Conservation (phyloP, 768 basidiomycete genomes). For the Agrocybe pediades region DNA sequence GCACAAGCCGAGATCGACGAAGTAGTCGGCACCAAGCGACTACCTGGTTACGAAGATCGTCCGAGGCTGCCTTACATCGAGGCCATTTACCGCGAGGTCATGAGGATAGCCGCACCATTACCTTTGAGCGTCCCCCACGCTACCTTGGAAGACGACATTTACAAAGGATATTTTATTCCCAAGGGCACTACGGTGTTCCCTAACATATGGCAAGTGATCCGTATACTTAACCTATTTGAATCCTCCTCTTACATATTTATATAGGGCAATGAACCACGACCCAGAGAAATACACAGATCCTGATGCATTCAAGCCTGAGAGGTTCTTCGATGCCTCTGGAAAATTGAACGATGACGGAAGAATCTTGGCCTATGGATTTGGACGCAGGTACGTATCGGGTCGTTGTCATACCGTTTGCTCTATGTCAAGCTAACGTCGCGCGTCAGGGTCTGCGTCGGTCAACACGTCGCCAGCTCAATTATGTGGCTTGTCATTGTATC, state of each 20-base stretch:
- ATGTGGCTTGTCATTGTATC: conserved; percentile 30
- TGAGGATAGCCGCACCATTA: conserved; percentile 20
- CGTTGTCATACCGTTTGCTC: neutral
- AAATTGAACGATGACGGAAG: conserved; percentile 7
- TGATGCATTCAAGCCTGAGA: conserved; percentile 25
- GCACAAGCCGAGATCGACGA: conserved; percentile 37
- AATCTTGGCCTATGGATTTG: conserved; percentile 11
- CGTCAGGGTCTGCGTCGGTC: conserved; percentile 13
- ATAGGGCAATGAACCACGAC: conserved; percentile 25
- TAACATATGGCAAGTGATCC: conserved; percentile 12
- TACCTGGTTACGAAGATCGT: conserved; percentile 29
- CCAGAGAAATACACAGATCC: conserved; percentile 20
- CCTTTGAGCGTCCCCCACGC: conserved; percentile 13
- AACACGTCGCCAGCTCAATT: conserved; percentile 13
- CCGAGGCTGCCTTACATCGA: conserved; percentile 27
- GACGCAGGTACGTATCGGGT: conserved; percentile 21
- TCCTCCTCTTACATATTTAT: neutral
- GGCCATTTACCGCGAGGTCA: conserved; percentile 20
- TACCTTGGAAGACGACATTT: conserved; percentile 25
- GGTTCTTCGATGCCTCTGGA: conserved; percentile 19
- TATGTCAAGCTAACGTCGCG: neutral
- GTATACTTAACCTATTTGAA: neutral
- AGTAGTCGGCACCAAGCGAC: conserved; percentile 28
- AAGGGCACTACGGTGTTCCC: conserved; percentile 16
- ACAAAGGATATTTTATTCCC: conserved; percentile 30